Evolutionary conservation across 2,329 filamentous ascomycete species (phyloP).

Genomic region (Escovopsis weberi): DNA sequence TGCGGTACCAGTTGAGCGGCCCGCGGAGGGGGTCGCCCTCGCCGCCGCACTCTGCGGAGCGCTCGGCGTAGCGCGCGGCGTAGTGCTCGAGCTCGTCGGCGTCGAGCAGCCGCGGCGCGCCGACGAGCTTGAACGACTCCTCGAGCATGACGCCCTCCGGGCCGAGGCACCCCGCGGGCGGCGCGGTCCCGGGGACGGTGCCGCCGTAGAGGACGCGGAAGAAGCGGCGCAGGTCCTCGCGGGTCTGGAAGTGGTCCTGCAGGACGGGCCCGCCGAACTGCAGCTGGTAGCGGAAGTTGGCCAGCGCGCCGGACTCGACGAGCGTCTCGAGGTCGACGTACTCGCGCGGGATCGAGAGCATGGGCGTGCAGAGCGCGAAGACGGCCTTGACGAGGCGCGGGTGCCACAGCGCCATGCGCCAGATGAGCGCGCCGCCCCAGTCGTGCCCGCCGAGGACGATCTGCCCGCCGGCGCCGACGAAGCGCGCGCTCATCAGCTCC

Average conservation of each 20-base stretch:
- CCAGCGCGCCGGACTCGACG: conserved; percentile 36
- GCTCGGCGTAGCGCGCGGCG: conserved; percentile 51
- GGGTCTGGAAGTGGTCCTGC: conserved; percentile 40
- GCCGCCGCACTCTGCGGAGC: too few relatives aligned
- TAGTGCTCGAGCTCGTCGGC: conserved; percentile 67
- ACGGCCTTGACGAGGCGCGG: conserved; percentile 58
- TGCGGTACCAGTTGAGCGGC: conserved; percentile 82
- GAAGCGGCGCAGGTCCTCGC: conserved; percentile 52
- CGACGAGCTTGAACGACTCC: conserved; percentile 40
- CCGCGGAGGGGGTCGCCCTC: conserved; percentile 49
- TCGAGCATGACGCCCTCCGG: conserved; percentile 50
- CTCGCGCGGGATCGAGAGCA: conserved; percentile 29
- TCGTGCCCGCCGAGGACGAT: conserved; percentile 86
- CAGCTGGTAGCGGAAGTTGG: conserved; percentile 72
- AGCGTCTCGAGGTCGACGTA: conserved; percentile 46
- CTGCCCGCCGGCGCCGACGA: conserved; percentile 27
- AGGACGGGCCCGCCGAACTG: conserved; percentile 59
- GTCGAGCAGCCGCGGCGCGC: conserved; percentile 40
- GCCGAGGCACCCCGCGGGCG: conserved; percentile 36
- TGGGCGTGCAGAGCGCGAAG: conserved; percentile 68
- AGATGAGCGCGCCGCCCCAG: conserved; percentile 73
- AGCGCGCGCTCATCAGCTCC: conserved; percentile 45
- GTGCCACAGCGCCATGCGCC: conserved; percentile 59
- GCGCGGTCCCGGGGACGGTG: conserved; percentile 25
- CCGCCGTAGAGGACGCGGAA: conserved; percentile 60